These are phyloP conservation scores for Tetrastigma voinierianum DNA, from an alignment of 164 flowering plant species.

Conservation along the genomic window DNA sequence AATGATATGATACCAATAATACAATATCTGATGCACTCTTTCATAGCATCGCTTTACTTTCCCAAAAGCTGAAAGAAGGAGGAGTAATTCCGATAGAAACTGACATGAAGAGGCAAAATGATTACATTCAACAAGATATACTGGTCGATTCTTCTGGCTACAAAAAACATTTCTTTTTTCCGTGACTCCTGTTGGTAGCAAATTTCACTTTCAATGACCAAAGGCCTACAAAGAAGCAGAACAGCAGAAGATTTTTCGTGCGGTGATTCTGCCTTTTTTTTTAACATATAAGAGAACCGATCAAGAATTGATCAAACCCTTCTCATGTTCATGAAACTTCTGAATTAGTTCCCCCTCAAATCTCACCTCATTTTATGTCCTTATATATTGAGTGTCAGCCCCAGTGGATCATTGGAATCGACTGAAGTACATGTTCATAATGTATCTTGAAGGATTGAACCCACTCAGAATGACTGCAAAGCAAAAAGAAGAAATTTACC, in stretches of 20 bases:
- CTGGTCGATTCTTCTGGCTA: neutral
- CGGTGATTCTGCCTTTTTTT: neutral
- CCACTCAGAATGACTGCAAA: slow-evolving; percentile 83
- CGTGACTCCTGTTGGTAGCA: slow-evolving; percentile 1
- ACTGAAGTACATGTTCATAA: slow-evolving; percentile 85
- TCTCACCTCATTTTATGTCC: neutral
- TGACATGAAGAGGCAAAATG: slow-evolving; percentile 6
- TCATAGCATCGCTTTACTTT: neutral
- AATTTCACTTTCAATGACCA: neutral
- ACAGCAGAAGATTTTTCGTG: neutral
- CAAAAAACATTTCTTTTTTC: neutral
- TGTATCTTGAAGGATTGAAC: slow-evolving; percentile 95
- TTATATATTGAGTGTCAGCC: slow-evolving; percentile 12
- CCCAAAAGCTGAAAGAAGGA: neutral
- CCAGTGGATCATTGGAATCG: slow-evolving; percentile 12
- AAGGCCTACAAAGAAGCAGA: neutral
- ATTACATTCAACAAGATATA: slow-evolving; percentile 5
- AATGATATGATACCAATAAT: no score
- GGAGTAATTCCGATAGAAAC: neutral
- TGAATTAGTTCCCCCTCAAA: neutral
- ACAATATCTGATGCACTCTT: no score
- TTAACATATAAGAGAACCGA: neutral
- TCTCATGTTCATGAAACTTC: neutral
- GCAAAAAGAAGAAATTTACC: neutral
- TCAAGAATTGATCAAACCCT: slow-evolving; percentile 1